Conservation (phyloP, 495 filamentous ascomycete genomes). For the Jackrogersella minutella region DNA sequence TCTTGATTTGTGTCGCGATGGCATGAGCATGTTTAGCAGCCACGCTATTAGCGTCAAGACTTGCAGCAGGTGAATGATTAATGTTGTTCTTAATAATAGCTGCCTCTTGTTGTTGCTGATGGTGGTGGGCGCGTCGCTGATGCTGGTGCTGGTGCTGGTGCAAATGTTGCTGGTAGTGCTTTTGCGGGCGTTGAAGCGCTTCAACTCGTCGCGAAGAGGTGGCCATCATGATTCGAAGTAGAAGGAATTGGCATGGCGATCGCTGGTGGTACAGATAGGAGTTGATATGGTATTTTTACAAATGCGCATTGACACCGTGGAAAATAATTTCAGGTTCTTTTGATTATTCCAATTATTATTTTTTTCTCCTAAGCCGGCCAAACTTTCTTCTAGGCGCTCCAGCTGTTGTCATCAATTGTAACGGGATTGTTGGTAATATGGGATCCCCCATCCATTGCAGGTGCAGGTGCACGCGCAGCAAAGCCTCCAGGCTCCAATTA, state of each 20-base stretch:
- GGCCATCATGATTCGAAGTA: constrained; percentile 37
- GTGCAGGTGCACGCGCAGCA: background rate
- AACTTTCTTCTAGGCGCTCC: background rate
- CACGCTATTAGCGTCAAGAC: constrained; percentile 24
- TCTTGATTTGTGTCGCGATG: constrained; percentile 36
- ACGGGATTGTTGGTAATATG: too few relatives aligned
- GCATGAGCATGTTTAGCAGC: constrained; percentile 33
- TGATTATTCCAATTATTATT: background rate
- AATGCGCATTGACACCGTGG: constrained; percentile 30
- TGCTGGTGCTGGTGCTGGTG: background rate
- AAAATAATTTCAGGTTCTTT: background rate
- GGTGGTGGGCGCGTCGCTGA: constrained; percentile 33
- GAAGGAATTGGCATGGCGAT: constrained; percentile 31
- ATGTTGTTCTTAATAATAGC: constrained; percentile 7
- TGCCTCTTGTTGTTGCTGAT: constrained; percentile 27
- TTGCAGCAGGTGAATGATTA: constrained; percentile 3
- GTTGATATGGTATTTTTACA: constrained; percentile 26
- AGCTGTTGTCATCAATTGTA: too few relatives aligned
- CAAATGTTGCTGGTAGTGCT: constrained; percentile 15
- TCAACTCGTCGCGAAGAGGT: constrained; percentile 51
- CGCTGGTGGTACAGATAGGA: constrained; percentile 41
- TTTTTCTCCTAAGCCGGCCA: background rate
- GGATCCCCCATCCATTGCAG: background rate
- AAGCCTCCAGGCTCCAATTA: background rate
- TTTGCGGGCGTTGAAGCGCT: constrained; percentile 41